Evolutionary conservation across 345 rosid genomes (phyloP), one percentile per base, ranked within the genome.

Genomic region (Acer negundo): DNA sequence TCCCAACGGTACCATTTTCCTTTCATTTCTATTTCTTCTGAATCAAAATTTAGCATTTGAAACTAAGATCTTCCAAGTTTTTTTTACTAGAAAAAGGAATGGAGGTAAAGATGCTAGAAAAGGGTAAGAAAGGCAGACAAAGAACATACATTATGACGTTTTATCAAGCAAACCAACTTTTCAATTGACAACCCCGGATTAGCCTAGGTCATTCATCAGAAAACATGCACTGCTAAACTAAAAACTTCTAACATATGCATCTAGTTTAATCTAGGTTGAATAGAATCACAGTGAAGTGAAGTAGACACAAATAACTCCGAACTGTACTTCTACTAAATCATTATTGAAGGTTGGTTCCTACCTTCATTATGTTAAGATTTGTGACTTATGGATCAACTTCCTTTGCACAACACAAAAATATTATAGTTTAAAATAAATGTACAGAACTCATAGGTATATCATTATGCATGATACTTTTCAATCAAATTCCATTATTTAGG

Each of bases 271-370:
- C 24, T 6, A 56, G 62, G 62, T 17, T 56, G 23, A 56, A 1
- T 19, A 56, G 8, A 22, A 49, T 15, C 23, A 56, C 62, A 56
- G 23, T 49, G 62, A 56, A 56, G 23, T 49, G 62, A 56, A 56
- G 11, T 56, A 19, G 62, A 56, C 3, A 20, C 23, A 49, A 49
- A 56, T 56, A 56, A 17, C 62, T 56, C 20, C 24, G 8, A 20
- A 56, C 62, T 56, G 10, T n/a, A 56, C 10, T 5, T 56, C 62
- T 56, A 9, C 62, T 56, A 6, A 20, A 56, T 59, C 63, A 6
- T 59, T 59, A 59, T 59, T 19, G 63, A 59, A 59, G 63, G n/a
- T 59, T 59, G 24, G 63, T 59, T 20, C 63, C 11, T n/a, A 59
- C 20, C 63, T 59, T 59, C 63, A 20, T 20, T 59, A 53, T 15